Base-by-base conservation (phyloP, 106 monocot genomes). In the Alisma plantagoaquatica region DNA sequence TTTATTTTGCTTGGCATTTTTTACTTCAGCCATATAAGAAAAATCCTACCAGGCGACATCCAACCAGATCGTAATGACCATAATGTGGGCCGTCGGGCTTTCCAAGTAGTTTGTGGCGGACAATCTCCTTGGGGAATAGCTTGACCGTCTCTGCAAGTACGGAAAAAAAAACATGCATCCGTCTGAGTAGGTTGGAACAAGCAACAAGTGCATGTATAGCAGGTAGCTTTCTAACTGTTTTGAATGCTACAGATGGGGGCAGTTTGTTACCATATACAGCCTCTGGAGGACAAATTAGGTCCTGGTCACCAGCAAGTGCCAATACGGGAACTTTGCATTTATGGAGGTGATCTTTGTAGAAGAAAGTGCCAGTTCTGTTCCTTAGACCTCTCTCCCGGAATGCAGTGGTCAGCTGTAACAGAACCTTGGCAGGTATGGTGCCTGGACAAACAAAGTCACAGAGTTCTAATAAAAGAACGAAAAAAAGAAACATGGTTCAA, bases 31-130 rank as follows among this genome's bases (percentile, higher is more conserved):
- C n/a, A n/a, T n/a, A n/a, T n/a, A n/a, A n/a, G n/a, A 42, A 29
- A 3, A 27, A 25, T 41, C 24, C 6, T 85, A 98, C 89, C 84
- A 81, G 38, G 12, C 78, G 71, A 14, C 98, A 75, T 42, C 81
- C 98, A 45, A 98, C 98, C 49, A 98, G 64, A 63, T 98, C 98
- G 43, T 90, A 98, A 47, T 90, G 98, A 63, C 76, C 85, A 77
- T 98, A 98, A 59, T 90, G 98, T 10, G 81, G 98, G 14, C 98
- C 98, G 15, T 44, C 68, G 1, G 70, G 71, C 35, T 82, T 72
- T 43, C 98, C 98, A 63, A 98, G 73, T 3, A 98, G 61, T 56
- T 72, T 78, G 69, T 79, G 90, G 3, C 76, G 72, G 53, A 67
- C 77, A 63, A 72, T 30, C 30, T 67, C 49, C 49, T 53, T 41